phyloP scores from a whole-genome alignment of 257 asterid genomes.

The Verbena officinalis region DNA sequence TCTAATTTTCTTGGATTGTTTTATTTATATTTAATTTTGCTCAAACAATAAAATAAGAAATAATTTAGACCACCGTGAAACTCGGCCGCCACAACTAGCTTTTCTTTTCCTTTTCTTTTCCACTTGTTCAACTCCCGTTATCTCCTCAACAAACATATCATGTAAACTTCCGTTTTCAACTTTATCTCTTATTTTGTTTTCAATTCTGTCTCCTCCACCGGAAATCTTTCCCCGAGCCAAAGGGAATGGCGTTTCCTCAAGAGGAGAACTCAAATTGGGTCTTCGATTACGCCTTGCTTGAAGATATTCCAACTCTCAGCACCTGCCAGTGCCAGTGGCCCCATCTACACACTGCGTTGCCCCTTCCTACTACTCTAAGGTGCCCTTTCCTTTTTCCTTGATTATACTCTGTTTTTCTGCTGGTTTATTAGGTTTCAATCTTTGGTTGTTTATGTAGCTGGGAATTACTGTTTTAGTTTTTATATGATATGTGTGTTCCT shows the following conservation, averaged over 20 bases:
- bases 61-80: too few species aligned
- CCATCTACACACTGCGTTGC: slow-evolving; percentile 25
- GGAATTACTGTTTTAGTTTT: not conserved
- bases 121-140: too few species aligned
- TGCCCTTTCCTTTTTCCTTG: too few species aligned
- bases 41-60: too few species aligned
- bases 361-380: slow-evolving; percentile 42
- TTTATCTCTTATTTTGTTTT: not conserved
- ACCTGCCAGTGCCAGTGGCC: slow-evolving; percentile 43
- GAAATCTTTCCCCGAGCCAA: slow-evolving; percentile 6
- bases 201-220: not conserved
- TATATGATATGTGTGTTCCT: not conserved
- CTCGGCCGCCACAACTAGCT: too few species aligned
- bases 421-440: not conserved
- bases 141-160: not conserved
- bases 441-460: not conserved
- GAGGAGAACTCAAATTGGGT: slow-evolving; percentile 47
- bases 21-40: too few species aligned
- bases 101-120: too few species aligned
- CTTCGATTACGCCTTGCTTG: slow-evolving; percentile 50
- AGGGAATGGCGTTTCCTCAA: slow-evolving; percentile 44
- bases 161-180: not conserved
- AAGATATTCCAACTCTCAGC: slow-evolving; percentile 43
- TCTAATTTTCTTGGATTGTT: too few species aligned
- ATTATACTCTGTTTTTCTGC: too few species aligned